These are phyloP conservation scores for Persicaria maculosa DNA, from an alignment of 148 eudicot species.

Conservation along the genomic window DNA sequence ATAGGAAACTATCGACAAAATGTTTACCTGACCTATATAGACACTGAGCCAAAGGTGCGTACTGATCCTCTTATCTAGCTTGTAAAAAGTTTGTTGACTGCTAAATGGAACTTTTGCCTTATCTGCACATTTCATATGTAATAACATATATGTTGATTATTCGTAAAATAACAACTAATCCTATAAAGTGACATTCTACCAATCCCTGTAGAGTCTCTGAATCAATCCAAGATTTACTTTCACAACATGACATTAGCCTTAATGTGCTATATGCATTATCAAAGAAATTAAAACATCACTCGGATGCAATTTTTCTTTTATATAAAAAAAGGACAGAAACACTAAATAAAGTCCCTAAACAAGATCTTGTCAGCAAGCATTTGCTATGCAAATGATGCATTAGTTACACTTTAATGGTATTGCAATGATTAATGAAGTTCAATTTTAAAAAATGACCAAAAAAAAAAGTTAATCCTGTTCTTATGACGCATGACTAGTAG, in stretches of 20 bases:
- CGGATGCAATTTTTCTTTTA: not conserved
- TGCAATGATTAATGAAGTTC: not conserved
- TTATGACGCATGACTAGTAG: not conserved
- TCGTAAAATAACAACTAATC: not conserved
- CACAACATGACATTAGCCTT: not conserved
- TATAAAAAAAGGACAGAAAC: not conserved
- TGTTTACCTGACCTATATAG: conserved; percentile 83
- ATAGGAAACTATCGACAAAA: conserved; percentile 10
- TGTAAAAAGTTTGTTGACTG: conserved; percentile 91
- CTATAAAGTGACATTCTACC: not conserved
- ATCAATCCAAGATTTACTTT: not conserved
- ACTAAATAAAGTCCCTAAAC: not conserved
- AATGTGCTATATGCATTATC: not conserved
- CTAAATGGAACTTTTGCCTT: conserved; percentile 92
- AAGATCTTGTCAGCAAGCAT: not conserved
- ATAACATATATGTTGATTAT: not conserved
- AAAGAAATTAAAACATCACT: not conserved
- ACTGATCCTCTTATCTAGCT: conserved; percentile 86
- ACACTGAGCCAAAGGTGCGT: conserved; percentile 92
- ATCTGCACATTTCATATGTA: conserved; percentile 44
- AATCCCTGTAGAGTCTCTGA: not conserved
- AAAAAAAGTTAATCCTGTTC: not conserved
- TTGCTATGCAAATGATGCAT: not conserved
- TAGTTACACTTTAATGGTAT: not conserved
- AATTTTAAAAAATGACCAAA: not conserved